Conservation (phyloP, 345 rosid species). For the Hibiscus trionum region DNA sequence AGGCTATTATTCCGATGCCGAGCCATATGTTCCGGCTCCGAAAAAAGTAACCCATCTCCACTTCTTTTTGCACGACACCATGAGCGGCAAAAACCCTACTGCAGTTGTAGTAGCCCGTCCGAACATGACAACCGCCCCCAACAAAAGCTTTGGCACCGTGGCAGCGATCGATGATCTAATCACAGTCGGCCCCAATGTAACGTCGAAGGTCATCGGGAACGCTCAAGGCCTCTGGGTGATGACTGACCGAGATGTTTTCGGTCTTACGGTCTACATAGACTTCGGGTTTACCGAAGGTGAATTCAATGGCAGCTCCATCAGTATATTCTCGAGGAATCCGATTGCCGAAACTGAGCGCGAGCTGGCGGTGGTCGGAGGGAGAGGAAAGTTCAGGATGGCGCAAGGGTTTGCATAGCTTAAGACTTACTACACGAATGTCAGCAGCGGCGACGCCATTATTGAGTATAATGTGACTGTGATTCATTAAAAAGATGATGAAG, state of each 20-base stretch:
- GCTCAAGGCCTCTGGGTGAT: constrained; percentile 23
- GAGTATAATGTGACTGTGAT: neutral
- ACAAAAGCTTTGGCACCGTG: constrained; percentile 3
- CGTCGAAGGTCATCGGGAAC: constrained; percentile 19
- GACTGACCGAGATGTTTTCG: neutral
- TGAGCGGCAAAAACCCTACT: neutral
- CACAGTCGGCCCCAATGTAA: constrained; percentile 18
- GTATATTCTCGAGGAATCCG: constrained; percentile 23
- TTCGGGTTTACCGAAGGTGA: constrained; percentile 20
- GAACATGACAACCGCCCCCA: neutral
- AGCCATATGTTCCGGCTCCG: neutral
- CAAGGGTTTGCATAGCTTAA: neutral
- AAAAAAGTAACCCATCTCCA: constrained; percentile 24
- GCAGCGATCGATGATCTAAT: constrained; percentile 20
- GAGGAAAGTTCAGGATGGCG: constrained; percentile 25
- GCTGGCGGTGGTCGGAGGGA: constrained; percentile 26
- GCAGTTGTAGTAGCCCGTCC: neutral
- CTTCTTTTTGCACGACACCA: constrained; percentile 4
- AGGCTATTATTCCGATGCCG: constrained; percentile 3
- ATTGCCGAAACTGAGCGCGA: constrained; percentile 10
- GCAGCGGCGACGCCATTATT: neutral
- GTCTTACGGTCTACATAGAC: constrained; percentile 15
- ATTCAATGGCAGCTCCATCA: constrained; percentile 24
- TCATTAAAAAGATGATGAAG: neutral
- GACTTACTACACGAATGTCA: neutral